These are phyloP conservation scores for Podaxis carcinomalis DNA, from an alignment of 768 basidiomycete species.

Conservation along the genomic window DNA sequence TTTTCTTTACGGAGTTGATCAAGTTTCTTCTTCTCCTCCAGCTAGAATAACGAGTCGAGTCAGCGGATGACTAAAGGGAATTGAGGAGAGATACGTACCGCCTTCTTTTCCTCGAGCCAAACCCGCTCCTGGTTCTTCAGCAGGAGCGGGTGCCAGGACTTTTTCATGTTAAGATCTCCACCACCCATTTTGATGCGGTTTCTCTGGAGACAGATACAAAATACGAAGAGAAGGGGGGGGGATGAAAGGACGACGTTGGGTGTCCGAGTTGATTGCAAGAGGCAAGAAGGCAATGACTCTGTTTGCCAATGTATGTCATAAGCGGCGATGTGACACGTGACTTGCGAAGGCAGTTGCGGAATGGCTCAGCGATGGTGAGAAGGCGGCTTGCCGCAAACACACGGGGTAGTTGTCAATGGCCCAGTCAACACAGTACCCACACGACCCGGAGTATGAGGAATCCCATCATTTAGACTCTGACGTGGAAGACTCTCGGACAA, in stretches of 20 bases:
- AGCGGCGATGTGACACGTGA: background rate
- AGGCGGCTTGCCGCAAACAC: background rate
- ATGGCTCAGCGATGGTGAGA: background rate
- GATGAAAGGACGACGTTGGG: background rate
- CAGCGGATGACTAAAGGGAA: background rate
- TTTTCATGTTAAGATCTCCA: slow-evolving; percentile 98
- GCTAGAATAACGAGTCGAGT: slow-evolving; percentile 37
- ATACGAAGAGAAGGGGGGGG: background rate
- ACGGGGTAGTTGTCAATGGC: slow-evolving; percentile 26
- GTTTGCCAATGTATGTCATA: slow-evolving; percentile 8
- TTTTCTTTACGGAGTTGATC: slow-evolving; percentile 96
- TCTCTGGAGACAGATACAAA: slow-evolving; percentile 7
- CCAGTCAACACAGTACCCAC: slow-evolving; percentile 28
- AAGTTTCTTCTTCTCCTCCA: slow-evolving; percentile 98
- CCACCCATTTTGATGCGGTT: slow-evolving; percentile 84
- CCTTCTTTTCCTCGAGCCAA: slow-evolving; percentile 97
- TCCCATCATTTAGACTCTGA: slow-evolving; percentile 29
- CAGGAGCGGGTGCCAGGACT: slow-evolving; percentile 99
- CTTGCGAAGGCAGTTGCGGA: background rate
- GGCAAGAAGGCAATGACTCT: background rate
- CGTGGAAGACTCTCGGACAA: slow-evolving; percentile 5
- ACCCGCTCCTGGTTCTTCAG: slow-evolving; percentile 98
- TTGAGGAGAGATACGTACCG: slow-evolving; percentile 48
- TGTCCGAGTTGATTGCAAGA: background rate
- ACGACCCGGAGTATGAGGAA: slow-evolving; percentile 30